Evolutionary conservation across 176 grass and related monocot species (phyloP).

Genomic region (Oryza meridionalis): DNA sequence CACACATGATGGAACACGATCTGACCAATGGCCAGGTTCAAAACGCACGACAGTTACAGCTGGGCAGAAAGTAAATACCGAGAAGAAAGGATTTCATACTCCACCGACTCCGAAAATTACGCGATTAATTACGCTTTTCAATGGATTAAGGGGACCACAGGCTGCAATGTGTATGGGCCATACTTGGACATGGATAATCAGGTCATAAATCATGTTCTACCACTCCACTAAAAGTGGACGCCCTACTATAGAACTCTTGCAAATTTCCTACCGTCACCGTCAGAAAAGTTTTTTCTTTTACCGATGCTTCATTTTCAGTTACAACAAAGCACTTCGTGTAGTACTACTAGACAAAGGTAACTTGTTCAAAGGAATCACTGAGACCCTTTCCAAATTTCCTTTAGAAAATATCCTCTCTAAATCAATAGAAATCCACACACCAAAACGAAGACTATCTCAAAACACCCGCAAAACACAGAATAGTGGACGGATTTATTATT

Average conservation of each 20-base stretch:
- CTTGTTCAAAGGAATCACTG: background rate
- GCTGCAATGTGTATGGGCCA: conserved; percentile 11
- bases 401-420: background rate
- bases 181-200: conserved; percentile 24
- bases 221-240: background rate
- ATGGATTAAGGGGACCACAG: conserved; percentile 20
- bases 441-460: background rate
- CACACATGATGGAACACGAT: conserved; percentile 27
- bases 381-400: background rate
- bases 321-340: no score
- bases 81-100: conserved; percentile 39
- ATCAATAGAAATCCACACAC: background rate
- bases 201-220: conserved; percentile 1
- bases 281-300: background rate
- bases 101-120: background rate
- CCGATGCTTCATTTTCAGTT: no score
- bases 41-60: conserved; percentile 35
- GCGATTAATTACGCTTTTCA: no score
- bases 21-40: conserved; percentile 19
- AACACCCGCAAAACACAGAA: background rate
- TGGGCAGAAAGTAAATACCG: conserved; percentile 25
- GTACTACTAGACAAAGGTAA: background rate
- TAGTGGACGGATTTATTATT: background rate
- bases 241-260: background rate
- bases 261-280: background rate